Conservation (phyloP, 441 rosid genomes). For the Monsonia emarginata region DNA sequence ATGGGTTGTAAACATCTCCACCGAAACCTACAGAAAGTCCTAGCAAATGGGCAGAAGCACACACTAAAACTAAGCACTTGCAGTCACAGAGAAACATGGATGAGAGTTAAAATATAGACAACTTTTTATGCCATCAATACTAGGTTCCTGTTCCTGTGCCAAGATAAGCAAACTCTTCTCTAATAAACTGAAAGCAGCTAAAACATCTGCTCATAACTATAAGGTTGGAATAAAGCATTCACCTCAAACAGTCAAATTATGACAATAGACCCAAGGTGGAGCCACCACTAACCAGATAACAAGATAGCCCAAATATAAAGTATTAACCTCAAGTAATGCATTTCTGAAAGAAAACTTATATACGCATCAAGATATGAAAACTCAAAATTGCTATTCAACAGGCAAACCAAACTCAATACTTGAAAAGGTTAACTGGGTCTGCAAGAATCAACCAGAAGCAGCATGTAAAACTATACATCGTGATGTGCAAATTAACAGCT, state of each 20-base stretch:
- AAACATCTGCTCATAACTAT: too few species aligned
- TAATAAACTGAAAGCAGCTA: neutral
- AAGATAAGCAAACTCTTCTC: neutral
- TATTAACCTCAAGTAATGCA: neutral
- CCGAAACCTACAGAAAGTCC: neutral
- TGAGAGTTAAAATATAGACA: too few species aligned
- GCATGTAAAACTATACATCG: slow-evolving; percentile 15
- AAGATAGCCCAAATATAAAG: neutral
- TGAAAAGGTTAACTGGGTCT: neutral
- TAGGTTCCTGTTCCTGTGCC: neutral
- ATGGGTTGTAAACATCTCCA: neutral
- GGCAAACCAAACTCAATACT: neutral
- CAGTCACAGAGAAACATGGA: neutral
- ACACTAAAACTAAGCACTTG: neutral
- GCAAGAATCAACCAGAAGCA: neutral
- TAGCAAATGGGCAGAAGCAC: neutral
- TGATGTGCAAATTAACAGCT: slow-evolving; percentile 8
- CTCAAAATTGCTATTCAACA: neutral
- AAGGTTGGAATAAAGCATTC: neutral
- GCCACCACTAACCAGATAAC: neutral
- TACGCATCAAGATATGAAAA: neutral
- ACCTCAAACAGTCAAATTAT: neutral
- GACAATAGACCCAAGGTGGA: neutral
- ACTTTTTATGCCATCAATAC: neutral
- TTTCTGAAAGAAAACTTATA: neutral